Percentiles rank a stretch among this genome's conserved stretches.
Conservation (phyloP, 2,329 filamentous ascomycete species). For the Tolypocladium endophyticum region DNA sequence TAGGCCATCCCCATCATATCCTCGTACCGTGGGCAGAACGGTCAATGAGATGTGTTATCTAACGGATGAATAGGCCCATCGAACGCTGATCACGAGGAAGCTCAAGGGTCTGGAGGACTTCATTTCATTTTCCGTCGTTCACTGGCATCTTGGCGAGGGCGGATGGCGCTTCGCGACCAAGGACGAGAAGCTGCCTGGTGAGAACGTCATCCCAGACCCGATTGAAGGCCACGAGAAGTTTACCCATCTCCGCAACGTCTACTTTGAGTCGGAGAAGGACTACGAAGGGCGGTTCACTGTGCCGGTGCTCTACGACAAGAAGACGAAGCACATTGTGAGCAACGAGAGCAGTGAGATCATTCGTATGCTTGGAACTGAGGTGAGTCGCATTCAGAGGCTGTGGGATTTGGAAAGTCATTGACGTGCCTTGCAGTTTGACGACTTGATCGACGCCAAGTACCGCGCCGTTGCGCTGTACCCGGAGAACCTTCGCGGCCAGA, state of each 20-base stretch:
- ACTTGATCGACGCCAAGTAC: slow-evolving; percentile 49
- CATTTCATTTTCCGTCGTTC: slow-evolving; percentile 70
- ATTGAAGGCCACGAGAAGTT: slow-evolving; percentile 60
- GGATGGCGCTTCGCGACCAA: slow-evolving; percentile 75
- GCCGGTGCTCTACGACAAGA: slow-evolving; percentile 75
- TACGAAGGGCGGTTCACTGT: slow-evolving; percentile 80
- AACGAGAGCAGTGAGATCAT: slow-evolving; percentile 92
- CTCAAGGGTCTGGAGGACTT: slow-evolving; percentile 88
- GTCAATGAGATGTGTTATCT: not conserved
- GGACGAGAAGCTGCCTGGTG: slow-evolving; percentile 46
- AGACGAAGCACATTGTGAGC: slow-evolving; percentile 66
- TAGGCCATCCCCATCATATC: slow-evolving; percentile 13
- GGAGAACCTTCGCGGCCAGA: slow-evolving; percentile 47
- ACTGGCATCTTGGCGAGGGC: slow-evolving; percentile 71
- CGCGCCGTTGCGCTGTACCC: slow-evolving; percentile 59
- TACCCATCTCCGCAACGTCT: slow-evolving; percentile 64
- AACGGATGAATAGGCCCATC: slow-evolving; percentile 47
- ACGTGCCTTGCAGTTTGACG: slow-evolving; percentile 51
- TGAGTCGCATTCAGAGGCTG: slow-evolving; percentile 18
- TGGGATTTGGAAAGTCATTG: not conserved
- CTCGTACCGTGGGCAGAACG: too few relatives aligned
- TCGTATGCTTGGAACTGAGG: slow-evolving; percentile 74
- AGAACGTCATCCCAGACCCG: slow-evolving; percentile 56
- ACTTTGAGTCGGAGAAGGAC: slow-evolving; percentile 62
- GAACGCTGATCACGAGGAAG: slow-evolving; percentile 76